These are phyloP conservation scores for Caloboletus inedulis DNA, from an alignment of 1,284 basidiomycete genomes.

Conservation along the genomic window DNA sequence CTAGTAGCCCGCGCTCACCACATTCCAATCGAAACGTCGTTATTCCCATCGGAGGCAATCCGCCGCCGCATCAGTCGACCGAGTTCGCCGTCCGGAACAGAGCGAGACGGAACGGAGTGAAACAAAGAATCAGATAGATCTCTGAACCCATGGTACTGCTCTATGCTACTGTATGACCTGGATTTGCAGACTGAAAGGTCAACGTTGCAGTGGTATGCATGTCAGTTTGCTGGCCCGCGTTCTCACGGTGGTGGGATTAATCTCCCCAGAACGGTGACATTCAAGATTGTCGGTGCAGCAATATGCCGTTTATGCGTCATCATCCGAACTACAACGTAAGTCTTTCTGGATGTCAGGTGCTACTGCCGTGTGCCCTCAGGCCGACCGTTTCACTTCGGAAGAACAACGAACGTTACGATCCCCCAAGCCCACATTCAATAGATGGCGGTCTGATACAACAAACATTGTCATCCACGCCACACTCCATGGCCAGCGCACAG, in stretches of 20 bases:
- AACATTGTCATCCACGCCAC: background rate
- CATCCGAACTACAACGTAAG: background rate
- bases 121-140: background rate
- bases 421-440: too few species aligned
- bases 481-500: background rate
- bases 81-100: slow-evolving; percentile 14
- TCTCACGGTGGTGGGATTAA: background rate
- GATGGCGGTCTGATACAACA: too few species aligned
- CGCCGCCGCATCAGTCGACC: background rate
- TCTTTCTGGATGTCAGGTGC: background rate
- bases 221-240: too few species aligned
- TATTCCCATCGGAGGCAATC: slow-evolving; percentile 12
- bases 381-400: background rate
- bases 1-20: slow-evolving; percentile 7
- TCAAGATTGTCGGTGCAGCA: background rate
- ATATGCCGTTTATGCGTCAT: background rate
- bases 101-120: slow-evolving; percentile 16
- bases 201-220: too few species aligned
- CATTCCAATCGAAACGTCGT: slow-evolving; percentile 13
- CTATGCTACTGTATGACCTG: background rate
- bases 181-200: background rate
- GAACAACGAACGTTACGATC: background rate
- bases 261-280: background rate
- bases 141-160: background rate
- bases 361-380: background rate